Conservation (phyloP, 129 eudicot genomes). For the sunflower (Helianthus annuus) region DNA sequence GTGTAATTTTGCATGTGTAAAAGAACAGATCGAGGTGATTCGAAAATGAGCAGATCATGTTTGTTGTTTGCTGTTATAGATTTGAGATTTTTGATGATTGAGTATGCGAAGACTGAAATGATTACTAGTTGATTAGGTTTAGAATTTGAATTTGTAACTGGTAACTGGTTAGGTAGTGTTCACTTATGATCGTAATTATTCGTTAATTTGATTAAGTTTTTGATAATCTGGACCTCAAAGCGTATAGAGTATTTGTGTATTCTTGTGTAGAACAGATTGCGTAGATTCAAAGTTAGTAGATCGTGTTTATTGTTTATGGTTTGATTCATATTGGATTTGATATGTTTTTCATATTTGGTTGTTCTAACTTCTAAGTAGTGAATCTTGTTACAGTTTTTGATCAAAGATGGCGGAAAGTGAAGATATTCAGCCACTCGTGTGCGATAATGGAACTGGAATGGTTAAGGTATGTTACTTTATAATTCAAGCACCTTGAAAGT, state of each 20-base stretch:
- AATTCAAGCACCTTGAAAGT: not conserved
- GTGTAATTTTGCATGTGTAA: not conserved
- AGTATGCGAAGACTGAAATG: too few species aligned
- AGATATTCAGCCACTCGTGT: constrained; percentile 60
- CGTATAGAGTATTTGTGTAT: too few species aligned
- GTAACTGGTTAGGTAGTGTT: too few species aligned
- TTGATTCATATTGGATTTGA: not conserved
- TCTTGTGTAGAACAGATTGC: not conserved
- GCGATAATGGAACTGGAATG: constrained; percentile 72
- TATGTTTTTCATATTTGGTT: constrained; percentile 2
- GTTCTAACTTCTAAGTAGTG: constrained; percentile 4
- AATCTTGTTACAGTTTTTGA: not conserved
- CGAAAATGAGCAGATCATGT: not conserved
- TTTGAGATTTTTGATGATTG: too few species aligned
- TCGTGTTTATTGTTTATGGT: not conserved
- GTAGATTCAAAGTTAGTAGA: not conserved
- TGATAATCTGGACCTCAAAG: too few species aligned
- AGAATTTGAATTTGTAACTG: too few species aligned
- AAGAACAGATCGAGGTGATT: not conserved
- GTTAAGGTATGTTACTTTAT: constrained; percentile 44
- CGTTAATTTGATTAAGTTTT: too few species aligned
- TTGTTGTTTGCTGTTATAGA: not conserved
- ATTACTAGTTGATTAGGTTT: too few species aligned
- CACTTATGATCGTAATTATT: too few species aligned
- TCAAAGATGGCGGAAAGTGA: constrained; percentile 49